Conservation (phyloP, 352 stramenopile genomes). For the Globisporangium solare region DNA sequence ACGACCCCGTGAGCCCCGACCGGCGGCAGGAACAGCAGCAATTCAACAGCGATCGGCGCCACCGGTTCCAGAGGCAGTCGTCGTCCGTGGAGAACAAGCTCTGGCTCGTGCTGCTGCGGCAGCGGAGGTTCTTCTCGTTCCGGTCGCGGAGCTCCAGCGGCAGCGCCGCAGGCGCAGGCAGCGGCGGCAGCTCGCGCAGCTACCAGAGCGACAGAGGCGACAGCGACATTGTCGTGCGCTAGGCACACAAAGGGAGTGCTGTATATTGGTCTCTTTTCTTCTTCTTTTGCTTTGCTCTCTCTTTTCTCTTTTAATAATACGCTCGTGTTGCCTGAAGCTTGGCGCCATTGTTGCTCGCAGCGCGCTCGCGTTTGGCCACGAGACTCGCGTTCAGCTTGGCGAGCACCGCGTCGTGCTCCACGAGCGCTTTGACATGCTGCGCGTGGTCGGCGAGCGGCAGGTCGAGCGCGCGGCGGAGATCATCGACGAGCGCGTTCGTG, state of each 20-base stretch:
- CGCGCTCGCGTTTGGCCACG: constrained; percentile 22
- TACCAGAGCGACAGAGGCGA: constrained; percentile 4
- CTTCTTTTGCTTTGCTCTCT: background rate
- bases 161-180: too few species aligned
- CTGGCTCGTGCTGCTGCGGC: constrained; percentile 47
- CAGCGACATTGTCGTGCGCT: background rate
- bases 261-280: background rate
- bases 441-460: constrained; percentile 25
- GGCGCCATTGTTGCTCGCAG: background rate
- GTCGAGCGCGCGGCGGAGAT: constrained; percentile 39
- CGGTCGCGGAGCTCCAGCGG: constrained; percentile 18
- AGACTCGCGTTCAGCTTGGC: constrained; percentile 47
- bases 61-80: background rate
- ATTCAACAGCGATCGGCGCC: too few species aligned
- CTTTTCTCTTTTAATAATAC: background rate
- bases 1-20: background rate
- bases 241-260: background rate
- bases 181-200: too few species aligned
- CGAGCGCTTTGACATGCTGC: constrained; percentile 26
- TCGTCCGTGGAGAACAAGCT: constrained; percentile 32
- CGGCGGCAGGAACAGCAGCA: background rate
- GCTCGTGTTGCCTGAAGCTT: background rate
- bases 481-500: constrained; percentile 46
- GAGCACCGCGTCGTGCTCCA: constrained; percentile 22
- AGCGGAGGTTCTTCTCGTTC: constrained; percentile 60